A percentile compares a stretch with the other conserved stretches of the same genome.
Evolutionary conservation across 495 filamentous ascomycete species (phyloP).

Genomic region (Aspergillus asperescens): DNA sequence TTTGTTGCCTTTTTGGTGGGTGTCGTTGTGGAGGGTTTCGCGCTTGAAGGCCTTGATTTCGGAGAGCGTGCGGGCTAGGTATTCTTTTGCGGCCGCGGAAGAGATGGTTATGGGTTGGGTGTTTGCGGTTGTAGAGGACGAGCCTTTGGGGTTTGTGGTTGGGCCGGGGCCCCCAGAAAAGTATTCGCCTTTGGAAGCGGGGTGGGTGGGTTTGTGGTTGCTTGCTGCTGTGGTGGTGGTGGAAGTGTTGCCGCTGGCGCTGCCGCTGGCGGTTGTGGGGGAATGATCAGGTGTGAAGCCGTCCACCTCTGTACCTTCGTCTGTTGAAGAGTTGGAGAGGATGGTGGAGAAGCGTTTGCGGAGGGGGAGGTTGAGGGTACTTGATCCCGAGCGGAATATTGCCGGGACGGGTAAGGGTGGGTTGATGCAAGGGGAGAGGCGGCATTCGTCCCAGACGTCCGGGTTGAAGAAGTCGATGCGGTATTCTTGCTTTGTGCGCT

Average conservation of each 20-base stretch:
- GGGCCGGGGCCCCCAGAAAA: conserved; percentile 35
- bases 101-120: conserved; percentile 48
- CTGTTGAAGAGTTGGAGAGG: conserved; percentile 14
- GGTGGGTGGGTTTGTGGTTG: not conserved
- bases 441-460: conserved; percentile 73
- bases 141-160: conserved; percentile 3
- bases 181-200: conserved; percentile 30
- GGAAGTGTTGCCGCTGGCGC: conserved; percentile 15
- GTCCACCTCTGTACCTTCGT: conserved; percentile 12
- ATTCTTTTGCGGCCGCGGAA: conserved; percentile 52
- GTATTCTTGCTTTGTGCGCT: conserved; percentile 73
- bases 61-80: conserved; percentile 71
- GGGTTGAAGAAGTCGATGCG: conserved; percentile 79
- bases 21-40: conserved; percentile 57
- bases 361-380: conserved; percentile 43
- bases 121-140: conserved; percentile 26
- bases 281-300: conserved; percentile 8
- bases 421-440: conserved; percentile 70
- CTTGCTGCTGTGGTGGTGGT: not conserved
- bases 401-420: conserved; percentile 48
- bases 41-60: conserved; percentile 67
- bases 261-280: not conserved
- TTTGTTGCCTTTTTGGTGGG: conserved; percentile 54
- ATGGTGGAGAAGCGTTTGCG: conserved; percentile 39
- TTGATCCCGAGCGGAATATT: conserved; percentile 18